Evolutionary conservation across 1,284 basidiomycete genomes (phyloP).

Genomic region (Moniliophthora roreri): DNA sequence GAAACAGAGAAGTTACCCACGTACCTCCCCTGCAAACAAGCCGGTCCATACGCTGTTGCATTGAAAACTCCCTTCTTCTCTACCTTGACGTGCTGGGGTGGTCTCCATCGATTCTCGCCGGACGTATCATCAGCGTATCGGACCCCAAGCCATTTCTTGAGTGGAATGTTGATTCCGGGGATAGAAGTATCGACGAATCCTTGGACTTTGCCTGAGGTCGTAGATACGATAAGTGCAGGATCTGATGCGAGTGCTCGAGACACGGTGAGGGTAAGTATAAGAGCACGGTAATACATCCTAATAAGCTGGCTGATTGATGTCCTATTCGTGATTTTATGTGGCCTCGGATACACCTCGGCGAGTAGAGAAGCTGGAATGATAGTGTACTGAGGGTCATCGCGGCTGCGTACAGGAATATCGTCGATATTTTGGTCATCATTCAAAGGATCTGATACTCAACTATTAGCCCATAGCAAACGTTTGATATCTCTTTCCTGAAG

Average conservation of each 20-base stretch:
- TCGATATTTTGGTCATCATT: no score
- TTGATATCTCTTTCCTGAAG: no score
- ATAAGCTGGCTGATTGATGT: no score
- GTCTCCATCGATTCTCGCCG: conserved; percentile 38
- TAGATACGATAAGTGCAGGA: conserved; percentile 16
- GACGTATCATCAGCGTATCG: conserved; percentile 39
- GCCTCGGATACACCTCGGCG: no score
- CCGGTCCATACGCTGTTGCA: conserved; percentile 38
- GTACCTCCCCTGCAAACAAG: conserved; percentile 40
- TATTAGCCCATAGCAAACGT: no score
- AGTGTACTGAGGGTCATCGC: no score
- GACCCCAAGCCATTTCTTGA: conserved; percentile 42
- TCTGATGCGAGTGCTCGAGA: background rate
- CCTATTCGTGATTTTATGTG: no score
- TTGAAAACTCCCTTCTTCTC: conserved; percentile 26
- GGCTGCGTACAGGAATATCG: no score
- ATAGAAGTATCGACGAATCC: conserved; percentile 36
- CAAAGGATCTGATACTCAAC: no score
- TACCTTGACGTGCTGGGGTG: conserved; percentile 30
- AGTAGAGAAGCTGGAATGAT: no score
- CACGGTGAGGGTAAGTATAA: no score
- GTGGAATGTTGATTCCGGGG: conserved; percentile 21
- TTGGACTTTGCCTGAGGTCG: conserved; percentile 32
- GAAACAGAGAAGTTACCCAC: background rate
- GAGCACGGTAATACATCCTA: no score